Percentiles rank a stretch among this genome's conserved stretches.
Conservation (phyloP, 495 filamentous ascomycete genomes). For the Filosporella fistucella region DNA sequence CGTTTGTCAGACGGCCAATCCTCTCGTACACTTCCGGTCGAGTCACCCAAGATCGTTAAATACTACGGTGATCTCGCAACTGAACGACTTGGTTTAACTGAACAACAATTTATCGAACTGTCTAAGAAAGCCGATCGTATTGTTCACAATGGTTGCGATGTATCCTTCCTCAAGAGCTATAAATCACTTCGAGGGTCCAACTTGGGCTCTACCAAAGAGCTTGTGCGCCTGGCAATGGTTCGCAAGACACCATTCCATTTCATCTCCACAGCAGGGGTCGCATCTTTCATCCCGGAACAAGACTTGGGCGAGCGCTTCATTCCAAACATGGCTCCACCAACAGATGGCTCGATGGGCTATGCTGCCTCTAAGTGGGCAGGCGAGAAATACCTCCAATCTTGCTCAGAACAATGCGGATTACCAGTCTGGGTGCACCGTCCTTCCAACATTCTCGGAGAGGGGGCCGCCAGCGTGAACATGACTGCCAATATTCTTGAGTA, state of each 20-base stretch:
- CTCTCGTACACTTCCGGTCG: not conserved
- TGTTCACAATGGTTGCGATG: slow-evolving; percentile 50
- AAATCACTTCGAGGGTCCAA: slow-evolving; percentile 35
- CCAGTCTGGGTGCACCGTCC: not conserved
- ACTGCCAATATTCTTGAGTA: too few relatives aligned
- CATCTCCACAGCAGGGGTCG: slow-evolving; percentile 37
- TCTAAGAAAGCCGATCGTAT: slow-evolving; percentile 32
- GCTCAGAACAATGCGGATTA: not conserved
- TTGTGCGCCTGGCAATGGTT: slow-evolving; percentile 29
- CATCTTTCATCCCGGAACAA: slow-evolving; percentile 7
- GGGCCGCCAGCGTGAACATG: too few relatives aligned
- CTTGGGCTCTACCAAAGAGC: slow-evolving; percentile 36
- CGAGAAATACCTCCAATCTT: not conserved
- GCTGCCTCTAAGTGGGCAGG: not conserved
- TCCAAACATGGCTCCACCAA: too few relatives aligned
- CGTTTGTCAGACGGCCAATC: not conserved
- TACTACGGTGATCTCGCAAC: slow-evolving; percentile 15
- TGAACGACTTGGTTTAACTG: slow-evolving; percentile 5
- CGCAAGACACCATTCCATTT: slow-evolving; percentile 44
- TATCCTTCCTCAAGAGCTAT: slow-evolving; percentile 46
- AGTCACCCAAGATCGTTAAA: not conserved
- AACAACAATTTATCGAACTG: slow-evolving; percentile 18
- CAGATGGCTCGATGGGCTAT: slow-evolving; percentile 5
- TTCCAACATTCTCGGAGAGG: not conserved
- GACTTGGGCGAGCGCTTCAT: too few relatives aligned